A percentile compares a stretch with the other conserved stretches of the same genome.
These are phyloP conservation scores for Elsinoe necatrix DNA, from an alignment of 2,329 filamentous ascomycete genomes.

Conservation along the genomic window DNA sequence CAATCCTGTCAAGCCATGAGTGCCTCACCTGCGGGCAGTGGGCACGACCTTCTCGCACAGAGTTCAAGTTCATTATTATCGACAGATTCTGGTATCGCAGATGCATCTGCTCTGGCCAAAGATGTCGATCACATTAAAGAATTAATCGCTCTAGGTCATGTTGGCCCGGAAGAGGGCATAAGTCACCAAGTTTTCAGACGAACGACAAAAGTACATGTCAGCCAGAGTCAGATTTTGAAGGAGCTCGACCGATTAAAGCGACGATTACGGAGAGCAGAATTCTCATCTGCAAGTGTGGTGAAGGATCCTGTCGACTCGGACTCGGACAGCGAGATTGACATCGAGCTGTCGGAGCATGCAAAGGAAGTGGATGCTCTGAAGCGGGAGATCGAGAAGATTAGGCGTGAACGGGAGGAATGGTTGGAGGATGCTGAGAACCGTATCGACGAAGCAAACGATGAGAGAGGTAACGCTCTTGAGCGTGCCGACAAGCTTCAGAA, in stretches of 20 bases:
- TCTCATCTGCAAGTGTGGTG: neutral
- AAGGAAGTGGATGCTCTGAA: conserved; percentile 17
- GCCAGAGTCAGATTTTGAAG: conserved; percentile 19
- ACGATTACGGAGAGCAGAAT: conserved; percentile 13
- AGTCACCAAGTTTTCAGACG: conserved; percentile 19
- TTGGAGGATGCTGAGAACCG: conserved; percentile 28
- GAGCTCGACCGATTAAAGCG: conserved; percentile 20
- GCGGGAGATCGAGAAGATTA: conserved; percentile 20
- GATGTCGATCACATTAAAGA: conserved; percentile 21
- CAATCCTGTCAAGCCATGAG: neutral
- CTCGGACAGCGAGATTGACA: conserved; percentile 12
- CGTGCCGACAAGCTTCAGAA: conserved; percentile 18
- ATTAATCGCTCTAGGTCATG: conserved; percentile 18
- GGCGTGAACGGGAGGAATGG: conserved; percentile 27
- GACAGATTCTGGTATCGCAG: conserved; percentile 8
- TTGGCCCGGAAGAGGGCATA: conserved; percentile 17
- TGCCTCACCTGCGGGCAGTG: neutral
- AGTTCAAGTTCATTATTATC: conserved; percentile 11
- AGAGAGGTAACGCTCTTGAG: conserved; percentile 24
- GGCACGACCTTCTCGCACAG: neutral
- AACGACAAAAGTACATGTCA: conserved; percentile 17
- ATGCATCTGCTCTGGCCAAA: conserved; percentile 13
- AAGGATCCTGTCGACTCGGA: conserved; percentile 16
- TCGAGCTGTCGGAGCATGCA: conserved; percentile 14
- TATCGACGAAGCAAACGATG: conserved; percentile 27